Percentiles rank a stretch among this genome's conserved stretches.
Conservation (phyloP, 164 flowering plant genomes). For the Protea cynaroides region DNA sequence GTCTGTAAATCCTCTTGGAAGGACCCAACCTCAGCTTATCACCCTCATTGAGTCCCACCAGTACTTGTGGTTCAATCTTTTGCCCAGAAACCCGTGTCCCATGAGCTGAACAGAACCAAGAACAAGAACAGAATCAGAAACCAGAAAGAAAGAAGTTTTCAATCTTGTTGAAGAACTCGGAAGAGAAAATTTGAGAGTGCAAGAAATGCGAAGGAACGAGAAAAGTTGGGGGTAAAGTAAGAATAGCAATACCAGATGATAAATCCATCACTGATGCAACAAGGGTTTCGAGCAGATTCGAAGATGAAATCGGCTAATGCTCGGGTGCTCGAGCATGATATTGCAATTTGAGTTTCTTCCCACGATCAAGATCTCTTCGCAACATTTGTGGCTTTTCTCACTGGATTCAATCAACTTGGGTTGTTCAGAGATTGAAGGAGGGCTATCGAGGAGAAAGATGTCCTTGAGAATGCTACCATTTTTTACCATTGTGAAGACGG, state of each 20-base stretch:
- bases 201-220: neutral
- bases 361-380: slow-evolving; percentile 43
- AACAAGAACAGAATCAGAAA: slow-evolving; percentile 5
- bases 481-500: slow-evolving; percentile 80
- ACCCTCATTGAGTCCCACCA: slow-evolving; percentile 57
- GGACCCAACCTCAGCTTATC: slow-evolving; percentile 67
- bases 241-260: slow-evolving; percentile 55
- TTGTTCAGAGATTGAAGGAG: slow-evolving; percentile 16
- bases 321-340: slow-evolving; percentile 77
- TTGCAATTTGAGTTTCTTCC: slow-evolving; percentile 93
- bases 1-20: slow-evolving; percentile 70
- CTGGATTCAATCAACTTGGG: slow-evolving; percentile 2
- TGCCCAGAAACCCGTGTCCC: slow-evolving; percentile 83
- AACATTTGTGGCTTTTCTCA: slow-evolving; percentile 3
- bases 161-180: neutral
- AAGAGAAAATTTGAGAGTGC: neutral
- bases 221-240: neutral
- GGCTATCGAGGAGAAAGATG: slow-evolving; percentile 59
- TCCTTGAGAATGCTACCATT: slow-evolving; percentile 72
- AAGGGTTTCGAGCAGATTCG: slow-evolving; percentile 48
- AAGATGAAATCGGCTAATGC: slow-evolving; percentile 93
- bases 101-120: slow-evolving; percentile 45
- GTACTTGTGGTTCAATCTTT: slow-evolving; percentile 51
- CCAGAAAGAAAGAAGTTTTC: too few species aligned
- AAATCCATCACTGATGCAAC: slow-evolving; percentile 53